These are phyloP conservation scores for Heliamphora exappendiculata DNA, from an alignment of 148 eudicot species.

Conservation along the genomic window DNA sequence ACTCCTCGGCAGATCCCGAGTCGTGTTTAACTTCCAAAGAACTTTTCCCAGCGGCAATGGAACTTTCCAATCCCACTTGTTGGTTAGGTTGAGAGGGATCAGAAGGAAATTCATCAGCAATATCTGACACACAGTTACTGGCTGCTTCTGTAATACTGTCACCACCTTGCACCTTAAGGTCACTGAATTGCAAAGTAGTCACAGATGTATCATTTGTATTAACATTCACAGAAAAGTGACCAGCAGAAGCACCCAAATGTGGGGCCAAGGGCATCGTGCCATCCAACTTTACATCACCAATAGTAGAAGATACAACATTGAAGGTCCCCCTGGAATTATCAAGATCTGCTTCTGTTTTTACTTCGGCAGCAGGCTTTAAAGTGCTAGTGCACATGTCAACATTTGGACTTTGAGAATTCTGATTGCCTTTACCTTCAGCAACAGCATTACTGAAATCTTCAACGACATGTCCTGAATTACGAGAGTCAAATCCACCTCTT, in stretches of 20 bases:
- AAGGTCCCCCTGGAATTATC: conserved; percentile 20
- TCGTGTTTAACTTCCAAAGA: conserved; percentile 33
- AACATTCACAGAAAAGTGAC: conserved; percentile 22
- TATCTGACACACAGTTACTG: conserved; percentile 23
- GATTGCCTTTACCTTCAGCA: conserved; percentile 21
- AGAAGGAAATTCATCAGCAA: conserved; percentile 21
- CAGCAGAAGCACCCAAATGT: conserved; percentile 22
- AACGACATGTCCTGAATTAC: conserved; percentile 21
- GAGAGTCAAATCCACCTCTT: conserved; percentile 17
- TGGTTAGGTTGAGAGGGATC: conserved; percentile 17
- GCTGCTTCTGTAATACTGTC: conserved; percentile 26
- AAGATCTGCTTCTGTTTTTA: conserved; percentile 23
- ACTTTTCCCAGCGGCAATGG: conserved; percentile 20
- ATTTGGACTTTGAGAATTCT: conserved; percentile 14
- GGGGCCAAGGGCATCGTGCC: conserved; percentile 17
- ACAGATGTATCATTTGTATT: conserved; percentile 20
- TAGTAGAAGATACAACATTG: conserved; percentile 22
- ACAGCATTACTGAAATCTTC: conserved; percentile 25
- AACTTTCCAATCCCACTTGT: conserved; percentile 30
- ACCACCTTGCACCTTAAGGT: conserved; percentile 26
- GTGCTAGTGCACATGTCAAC: conserved; percentile 12
- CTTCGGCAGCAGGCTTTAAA: conserved; percentile 17
- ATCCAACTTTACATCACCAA: conserved; percentile 31
- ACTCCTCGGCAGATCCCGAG: conserved; percentile 29
- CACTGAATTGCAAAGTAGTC: conserved; percentile 24